These are phyloP conservation scores for Babesia bovis DNA, from an alignment of 169 alveolate species.

Conservation along the genomic window DNA sequence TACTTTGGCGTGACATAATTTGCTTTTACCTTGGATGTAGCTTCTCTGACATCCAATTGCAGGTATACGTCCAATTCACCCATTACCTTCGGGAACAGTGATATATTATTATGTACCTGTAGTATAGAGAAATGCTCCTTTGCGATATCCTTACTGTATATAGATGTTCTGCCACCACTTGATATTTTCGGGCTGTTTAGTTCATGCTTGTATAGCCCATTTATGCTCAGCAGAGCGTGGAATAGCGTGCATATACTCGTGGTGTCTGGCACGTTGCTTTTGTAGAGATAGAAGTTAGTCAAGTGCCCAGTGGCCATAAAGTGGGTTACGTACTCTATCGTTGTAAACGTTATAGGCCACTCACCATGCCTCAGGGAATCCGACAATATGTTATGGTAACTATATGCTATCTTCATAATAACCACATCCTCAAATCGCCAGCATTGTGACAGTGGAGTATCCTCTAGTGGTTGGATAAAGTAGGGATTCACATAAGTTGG, in stretches of 20 bases:
- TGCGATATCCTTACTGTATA: not conserved
- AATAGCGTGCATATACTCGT: constrained; percentile 17
- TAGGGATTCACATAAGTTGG: constrained; percentile 20
- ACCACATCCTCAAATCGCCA: constrained; percentile 48
- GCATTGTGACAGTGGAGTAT: constrained; percentile 12
- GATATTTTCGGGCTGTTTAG: not conserved
- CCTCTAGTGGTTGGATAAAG: constrained; percentile 30
- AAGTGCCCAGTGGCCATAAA: constrained; percentile 50
- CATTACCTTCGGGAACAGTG: constrained; percentile 40
- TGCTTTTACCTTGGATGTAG: not conserved
- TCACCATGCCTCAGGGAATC: constrained; percentile 9
- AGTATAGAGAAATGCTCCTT: constrained; percentile 34
- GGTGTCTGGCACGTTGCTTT: not conserved
- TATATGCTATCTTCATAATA: constrained; percentile 17
- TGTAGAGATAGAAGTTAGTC: constrained; percentile 42
- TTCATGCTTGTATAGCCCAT: not conserved
- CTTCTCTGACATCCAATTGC: constrained; percentile 23
- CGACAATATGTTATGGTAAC: constrained; percentile 25
- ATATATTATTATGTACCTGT: constrained; percentile 44
- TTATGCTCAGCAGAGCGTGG: constrained; percentile 30
- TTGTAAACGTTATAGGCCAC: constrained; percentile 19
- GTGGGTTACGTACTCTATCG: constrained; percentile 26
- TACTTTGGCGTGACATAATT: constrained; percentile 22
- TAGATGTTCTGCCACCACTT: not conserved
- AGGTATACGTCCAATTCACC: constrained; percentile 45